Base-by-base conservation (phyloP, 345 rosid species). In the Melaleuca quinquenervia region DNA sequence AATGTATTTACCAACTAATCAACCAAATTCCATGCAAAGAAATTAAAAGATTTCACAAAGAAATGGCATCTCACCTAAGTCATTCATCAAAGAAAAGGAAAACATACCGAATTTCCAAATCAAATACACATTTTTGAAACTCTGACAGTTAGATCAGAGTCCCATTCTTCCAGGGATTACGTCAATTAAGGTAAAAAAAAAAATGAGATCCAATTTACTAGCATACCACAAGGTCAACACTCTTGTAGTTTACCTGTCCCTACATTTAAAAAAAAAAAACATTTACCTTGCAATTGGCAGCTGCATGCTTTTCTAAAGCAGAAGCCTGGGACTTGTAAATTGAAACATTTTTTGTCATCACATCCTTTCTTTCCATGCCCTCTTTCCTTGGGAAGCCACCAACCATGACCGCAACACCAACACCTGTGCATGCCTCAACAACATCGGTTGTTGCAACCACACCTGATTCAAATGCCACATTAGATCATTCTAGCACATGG, bases 321-420 rank as follows among this genome's bases (percentile, higher is more conserved):
- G 99, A 92, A 88, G 99, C 99, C 92, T 97, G 99, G 64, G 98
- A 90, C 92, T 95, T 96, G 97, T 97, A 96, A 50, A 97, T 97
- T 13, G 99, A 97, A 55, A 97, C 99, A 74, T 97, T 97, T 90
- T 94, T 97, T 6, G 98, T 89, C 99, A 97, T 97, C 49, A 97
- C 99, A 92, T 97, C 99, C 90, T 97, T 97, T 88, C 99, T 95
- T 89, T 97, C 99, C 99, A 97, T 97, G 52, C 99, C 99, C 91
- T 97, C 99, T 86, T 97, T 97, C 88, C 99, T 94, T 2, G 99
- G 99, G 93, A 97, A 97, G 36, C 99, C 99, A 90, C 99, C 99
- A 84, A 97, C 99, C 99, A 97, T 97, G 87, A 97, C 95, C 26
- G 99, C 99, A 86, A 97, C 54, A 32, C 85, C 93, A 84, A 97